Conservation (phyloP, 345 rosid species). For the Triadica sebifera region DNA sequence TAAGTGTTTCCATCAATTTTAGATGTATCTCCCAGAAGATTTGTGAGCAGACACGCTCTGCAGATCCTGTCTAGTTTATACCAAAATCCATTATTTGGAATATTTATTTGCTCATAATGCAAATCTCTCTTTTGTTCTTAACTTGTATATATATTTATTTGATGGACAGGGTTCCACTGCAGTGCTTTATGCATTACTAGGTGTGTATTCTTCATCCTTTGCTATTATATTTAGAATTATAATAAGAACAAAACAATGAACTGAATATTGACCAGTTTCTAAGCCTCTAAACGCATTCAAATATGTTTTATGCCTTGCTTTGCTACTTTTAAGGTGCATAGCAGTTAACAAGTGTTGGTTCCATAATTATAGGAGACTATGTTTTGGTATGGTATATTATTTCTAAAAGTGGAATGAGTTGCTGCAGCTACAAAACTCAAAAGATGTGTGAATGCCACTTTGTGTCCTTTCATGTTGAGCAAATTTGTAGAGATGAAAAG, state of each 20-base stretch:
- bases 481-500: not conserved
- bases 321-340: conserved; percentile 1
- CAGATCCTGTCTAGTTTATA: not conserved
- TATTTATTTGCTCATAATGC: not conserved
- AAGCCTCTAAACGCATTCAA: not conserved
- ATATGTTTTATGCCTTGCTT: not conserved
- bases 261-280: not conserved
- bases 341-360: not conserved
- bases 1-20: not conserved
- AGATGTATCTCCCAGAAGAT: not conserved
- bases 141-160: conserved; percentile 14
- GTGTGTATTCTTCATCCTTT: conserved; percentile 39
- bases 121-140: conserved; percentile 5
- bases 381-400: not conserved
- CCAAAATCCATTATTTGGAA: not conserved
- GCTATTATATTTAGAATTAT: not conserved
- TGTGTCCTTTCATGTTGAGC: not conserved
- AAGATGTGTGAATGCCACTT: not conserved
- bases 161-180: conserved; percentile 61
- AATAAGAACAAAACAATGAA: not conserved
- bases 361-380: not conserved
- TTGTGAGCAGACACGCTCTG: not conserved
- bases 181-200: conserved; percentile 56
- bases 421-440: not conserved
- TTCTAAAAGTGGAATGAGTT: not conserved